Evolutionary conservation across 805 yeast species (phyloP).

Genomic region (Saccharomycopsis oosterbeekiorum): DNA sequence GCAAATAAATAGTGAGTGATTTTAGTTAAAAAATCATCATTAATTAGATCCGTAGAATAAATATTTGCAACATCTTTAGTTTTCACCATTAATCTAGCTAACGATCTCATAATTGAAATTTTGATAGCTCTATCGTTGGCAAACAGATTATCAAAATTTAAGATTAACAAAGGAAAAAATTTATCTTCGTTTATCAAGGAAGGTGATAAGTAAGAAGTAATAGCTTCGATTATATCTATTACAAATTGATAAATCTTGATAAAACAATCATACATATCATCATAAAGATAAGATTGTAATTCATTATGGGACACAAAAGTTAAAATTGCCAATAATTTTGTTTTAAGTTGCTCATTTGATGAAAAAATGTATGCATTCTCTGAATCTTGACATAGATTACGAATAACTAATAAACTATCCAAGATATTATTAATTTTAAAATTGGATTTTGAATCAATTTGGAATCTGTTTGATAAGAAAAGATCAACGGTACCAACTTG

Average conservation of each 20-base stretch:
- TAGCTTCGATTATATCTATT: conserved; percentile 74
- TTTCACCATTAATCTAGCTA: conserved; percentile 70
- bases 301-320: conserved; percentile 24
- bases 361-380: conserved; percentile 74
- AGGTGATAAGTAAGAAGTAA: conserved; percentile 74
- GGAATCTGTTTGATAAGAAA: conserved; percentile 8
- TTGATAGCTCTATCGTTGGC: conserved; percentile 61
- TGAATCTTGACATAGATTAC: conserved; percentile 79
- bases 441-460: conserved; percentile 1
- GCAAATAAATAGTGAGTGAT: conserved; percentile 51
- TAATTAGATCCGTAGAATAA: conserved; percentile 42
- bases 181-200: conserved; percentile 61
- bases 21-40: conserved; percentile 37
- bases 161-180: conserved; percentile 44
- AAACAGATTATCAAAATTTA: conserved; percentile 9
- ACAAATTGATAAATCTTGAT: conserved; percentile 55
- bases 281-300: conserved; percentile 20
- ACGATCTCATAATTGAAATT: conserved; percentile 60
- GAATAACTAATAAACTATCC: conserved; percentile 38
- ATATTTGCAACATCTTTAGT: conserved; percentile 32
- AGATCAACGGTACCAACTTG: background rate
- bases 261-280: conserved; percentile 22
- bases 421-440: conserved; percentile 8
- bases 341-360: conserved; percentile 37
- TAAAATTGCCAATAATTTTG: conserved; percentile 34